Evolutionary conservation across 495 filamentous ascomycete species (phyloP).

Genomic region (Schizothecium vesticola): DNA sequence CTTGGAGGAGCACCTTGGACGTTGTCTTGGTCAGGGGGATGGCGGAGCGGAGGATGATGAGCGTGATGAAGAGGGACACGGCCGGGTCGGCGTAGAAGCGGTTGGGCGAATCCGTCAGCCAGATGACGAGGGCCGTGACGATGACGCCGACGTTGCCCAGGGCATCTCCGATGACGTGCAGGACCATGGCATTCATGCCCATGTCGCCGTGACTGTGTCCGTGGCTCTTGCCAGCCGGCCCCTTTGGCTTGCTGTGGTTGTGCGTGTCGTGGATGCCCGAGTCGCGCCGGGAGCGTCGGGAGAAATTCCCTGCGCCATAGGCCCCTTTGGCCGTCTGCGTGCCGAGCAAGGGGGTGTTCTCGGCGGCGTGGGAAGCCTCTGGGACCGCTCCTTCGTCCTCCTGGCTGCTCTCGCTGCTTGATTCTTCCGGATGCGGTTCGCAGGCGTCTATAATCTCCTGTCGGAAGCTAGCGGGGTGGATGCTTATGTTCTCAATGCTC

Average conservation of each 20-base stretch:
- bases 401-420: slow-evolving; percentile 46
- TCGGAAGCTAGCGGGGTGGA: slow-evolving; percentile 84
- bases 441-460: slow-evolving; percentile 84
- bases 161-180: slow-evolving; percentile 94
- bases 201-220: slow-evolving; percentile 79
- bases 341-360: slow-evolving; percentile 43
- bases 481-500: slow-evolving; percentile 67
- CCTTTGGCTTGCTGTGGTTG: slow-evolving; percentile 75
- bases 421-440: slow-evolving; percentile 41
- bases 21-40: slow-evolving; percentile 91
- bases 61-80: slow-evolving; percentile 92
- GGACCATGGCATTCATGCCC: slow-evolving; percentile 95
- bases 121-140: slow-evolving; percentile 84
- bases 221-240: slow-evolving; percentile 54
- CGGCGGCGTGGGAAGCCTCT: slow-evolving; percentile 43
- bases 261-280: slow-evolving; percentile 56
- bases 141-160: slow-evolving; percentile 98
- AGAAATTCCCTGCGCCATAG: slow-evolving; percentile 21
- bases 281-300: slow-evolving; percentile 29
- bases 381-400: slow-evolving; percentile 47
- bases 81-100: slow-evolving; percentile 79
- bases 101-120: slow-evolving; percentile 63
- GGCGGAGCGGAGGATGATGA: slow-evolving; percentile 87
- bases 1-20: slow-evolving; percentile 90
- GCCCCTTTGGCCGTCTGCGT: slow-evolving; percentile 13